Evolutionary conservation across 1,284 basidiomycete genomes (phyloP).

Genomic region (Peniophora sp.): DNA sequence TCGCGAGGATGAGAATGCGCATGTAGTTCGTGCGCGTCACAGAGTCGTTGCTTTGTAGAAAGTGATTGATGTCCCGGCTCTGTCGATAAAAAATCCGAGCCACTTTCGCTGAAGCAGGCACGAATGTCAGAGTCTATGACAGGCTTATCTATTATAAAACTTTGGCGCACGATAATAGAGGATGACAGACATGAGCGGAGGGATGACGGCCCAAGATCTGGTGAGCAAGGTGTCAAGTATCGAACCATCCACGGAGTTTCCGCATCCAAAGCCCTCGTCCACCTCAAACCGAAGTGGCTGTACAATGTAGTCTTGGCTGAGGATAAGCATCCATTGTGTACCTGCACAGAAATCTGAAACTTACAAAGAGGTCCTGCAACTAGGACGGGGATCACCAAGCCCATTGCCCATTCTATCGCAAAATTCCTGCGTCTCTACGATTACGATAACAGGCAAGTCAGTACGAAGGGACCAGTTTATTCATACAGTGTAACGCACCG

Average conservation of each 20-base stretch:
- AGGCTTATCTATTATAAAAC: neutral
- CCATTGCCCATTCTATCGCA: neutral
- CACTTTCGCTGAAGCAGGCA: too few species aligned
- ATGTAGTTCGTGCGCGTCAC: too few species aligned
- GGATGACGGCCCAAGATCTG: neutral
- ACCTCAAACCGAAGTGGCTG: neutral
- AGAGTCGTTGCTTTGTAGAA: too few species aligned
- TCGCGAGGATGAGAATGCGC: too few species aligned
- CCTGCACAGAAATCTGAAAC: neutral
- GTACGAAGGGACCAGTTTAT: neutral
- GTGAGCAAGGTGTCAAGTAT: neutral
- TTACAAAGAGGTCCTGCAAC: neutral
- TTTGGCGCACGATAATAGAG: neutral
- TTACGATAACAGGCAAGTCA: too few species aligned
- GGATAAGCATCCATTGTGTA: neutral
- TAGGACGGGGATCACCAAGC: neutral
- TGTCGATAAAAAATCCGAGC: too few species aligned
- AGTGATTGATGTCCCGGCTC: too few species aligned
- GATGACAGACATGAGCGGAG: neutral
- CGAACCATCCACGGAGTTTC: neutral
- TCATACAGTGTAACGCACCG: too few species aligned
- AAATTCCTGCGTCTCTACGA: too few species aligned
- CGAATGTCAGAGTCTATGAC: too few species aligned
- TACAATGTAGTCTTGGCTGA: neutral
- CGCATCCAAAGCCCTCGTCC: neutral